phyloP scores from a whole-genome alignment of 2,329 filamentous ascomycete genomes.

The Colletotrichum liaoningense region DNA sequence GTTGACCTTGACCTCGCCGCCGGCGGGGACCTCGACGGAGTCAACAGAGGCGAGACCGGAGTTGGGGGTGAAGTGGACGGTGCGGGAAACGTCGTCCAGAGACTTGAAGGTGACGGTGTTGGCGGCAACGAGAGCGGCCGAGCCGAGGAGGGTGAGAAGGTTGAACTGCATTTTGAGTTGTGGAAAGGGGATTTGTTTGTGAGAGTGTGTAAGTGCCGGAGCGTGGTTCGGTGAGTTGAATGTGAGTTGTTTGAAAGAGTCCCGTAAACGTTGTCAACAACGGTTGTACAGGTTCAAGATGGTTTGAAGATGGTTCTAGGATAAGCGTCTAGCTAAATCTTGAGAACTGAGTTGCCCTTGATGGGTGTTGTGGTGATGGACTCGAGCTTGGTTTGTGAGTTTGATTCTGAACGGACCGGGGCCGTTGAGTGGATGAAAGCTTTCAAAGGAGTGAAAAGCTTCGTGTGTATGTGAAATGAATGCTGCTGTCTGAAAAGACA shows the following conservation, averaged over 20 bases:
- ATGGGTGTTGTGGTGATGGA: constrained; percentile 24
- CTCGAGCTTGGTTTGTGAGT: constrained; percentile 21
- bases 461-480: constrained; percentile 25
- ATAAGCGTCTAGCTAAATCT: constrained; percentile 27
- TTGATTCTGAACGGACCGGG: constrained; percentile 19
- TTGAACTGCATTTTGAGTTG: constrained; percentile 66
- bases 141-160: constrained; percentile 54
- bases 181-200: constrained; percentile 2
- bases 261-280: constrained; percentile 31
- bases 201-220: constrained; percentile 25
- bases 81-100: constrained; percentile 63
- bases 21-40: constrained; percentile 52
- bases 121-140: constrained; percentile 53
- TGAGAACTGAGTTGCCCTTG: constrained; percentile 19
- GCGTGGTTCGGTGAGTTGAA: constrained; percentile 27
- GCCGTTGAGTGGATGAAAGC: constrained; percentile 18
- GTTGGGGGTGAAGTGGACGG: constrained; percentile 62
- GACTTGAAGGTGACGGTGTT: constrained; percentile 69
- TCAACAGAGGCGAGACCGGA: constrained; percentile 48
- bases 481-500: constrained; percentile 33
- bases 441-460: constrained; percentile 37
- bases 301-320: constrained; percentile 2
- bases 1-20: constrained; percentile 51
- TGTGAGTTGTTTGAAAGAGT: constrained; percentile 19
- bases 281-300: constrained; percentile 17